Percentiles rank a stretch among this genome's conserved stretches.
Conservation (phyloP, 225 moss, liverwort and hornwort species). For the Takakia lepidozioides region DNA sequence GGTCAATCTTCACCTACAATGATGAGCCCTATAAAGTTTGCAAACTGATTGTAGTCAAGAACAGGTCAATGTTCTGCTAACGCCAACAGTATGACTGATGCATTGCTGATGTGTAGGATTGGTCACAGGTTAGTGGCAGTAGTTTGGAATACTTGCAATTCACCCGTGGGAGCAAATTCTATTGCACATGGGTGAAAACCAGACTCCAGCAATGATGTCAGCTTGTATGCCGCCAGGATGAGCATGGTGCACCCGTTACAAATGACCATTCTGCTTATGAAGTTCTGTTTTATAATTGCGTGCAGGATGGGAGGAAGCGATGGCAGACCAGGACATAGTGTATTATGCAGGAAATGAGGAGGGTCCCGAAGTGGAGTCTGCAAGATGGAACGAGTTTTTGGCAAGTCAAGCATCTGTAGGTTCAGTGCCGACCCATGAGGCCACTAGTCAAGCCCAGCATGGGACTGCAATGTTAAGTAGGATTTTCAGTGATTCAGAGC, state of each 20-base stretch:
- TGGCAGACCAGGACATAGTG: constrained; percentile 19
- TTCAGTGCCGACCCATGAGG: too few species aligned
- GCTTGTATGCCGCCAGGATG: background rate
- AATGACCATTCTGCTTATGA: background rate
- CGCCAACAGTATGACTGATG: background rate
- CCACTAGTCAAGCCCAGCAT: too few species aligned
- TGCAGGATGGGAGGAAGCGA: constrained; percentile 21
- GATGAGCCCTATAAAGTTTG: background rate
- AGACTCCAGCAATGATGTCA: background rate
- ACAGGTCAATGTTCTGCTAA: background rate
- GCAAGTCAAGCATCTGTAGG: background rate
- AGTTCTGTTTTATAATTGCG: background rate
- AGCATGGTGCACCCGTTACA: too few species aligned
- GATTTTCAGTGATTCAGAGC: too few species aligned
- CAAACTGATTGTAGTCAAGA: background rate
- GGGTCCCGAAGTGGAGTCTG: constrained; percentile 11
- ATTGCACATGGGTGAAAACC: background rate
- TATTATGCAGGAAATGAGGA: constrained; percentile 9
- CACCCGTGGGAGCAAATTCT: background rate
- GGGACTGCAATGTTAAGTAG: too few species aligned
- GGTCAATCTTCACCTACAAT: background rate
- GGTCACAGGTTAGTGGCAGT: too few species aligned
- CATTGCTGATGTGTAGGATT: background rate
- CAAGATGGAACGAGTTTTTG: constrained; percentile 24
- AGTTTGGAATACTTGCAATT: too few species aligned